These are phyloP conservation scores for Trichoderma semiorbis DNA, from an alignment of 2,329 filamentous ascomycete genomes.

Conservation along the genomic window DNA sequence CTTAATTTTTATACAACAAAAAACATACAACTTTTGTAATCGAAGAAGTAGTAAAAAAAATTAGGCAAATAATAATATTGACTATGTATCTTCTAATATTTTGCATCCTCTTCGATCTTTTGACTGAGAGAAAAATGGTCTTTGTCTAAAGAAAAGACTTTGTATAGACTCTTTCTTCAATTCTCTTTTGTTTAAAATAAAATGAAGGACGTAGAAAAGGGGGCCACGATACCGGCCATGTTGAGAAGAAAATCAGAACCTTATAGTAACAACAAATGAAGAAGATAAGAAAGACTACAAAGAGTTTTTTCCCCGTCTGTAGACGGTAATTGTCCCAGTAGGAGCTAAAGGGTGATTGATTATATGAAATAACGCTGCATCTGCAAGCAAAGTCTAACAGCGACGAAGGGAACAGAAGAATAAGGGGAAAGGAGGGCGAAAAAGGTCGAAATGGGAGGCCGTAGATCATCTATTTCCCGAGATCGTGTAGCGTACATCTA, in stretches of 20 bases:
- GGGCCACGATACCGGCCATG: neutral
- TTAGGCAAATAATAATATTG: neutral
- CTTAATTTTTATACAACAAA: neutral
- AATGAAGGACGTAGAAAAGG: neutral
- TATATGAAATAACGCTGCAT: conserved; percentile 13
- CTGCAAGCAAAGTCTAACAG: conserved; percentile 16
- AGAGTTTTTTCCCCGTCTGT: neutral
- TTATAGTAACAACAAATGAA: neutral
- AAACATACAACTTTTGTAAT: neutral
- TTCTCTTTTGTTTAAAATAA: too few relatives aligned
- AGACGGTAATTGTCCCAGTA: neutral
- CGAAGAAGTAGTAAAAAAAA: neutral
- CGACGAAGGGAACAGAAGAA: conserved; percentile 19
- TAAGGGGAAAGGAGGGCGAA: conserved; percentile 1
- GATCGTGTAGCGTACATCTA: conserved; percentile 37
- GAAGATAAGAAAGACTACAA: neutral
- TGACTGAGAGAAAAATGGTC: neutral
- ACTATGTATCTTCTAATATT: neutral
- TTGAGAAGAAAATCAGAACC: neutral
- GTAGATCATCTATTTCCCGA: neutral
- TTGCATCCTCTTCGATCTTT: neutral
- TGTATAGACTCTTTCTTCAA: neutral
- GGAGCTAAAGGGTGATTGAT: neutral
- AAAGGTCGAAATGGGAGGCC: neutral
- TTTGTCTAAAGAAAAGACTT: neutral